phyloP scores from a whole-genome alignment of 176 grass and related monocot species.

The Tillandsia fasciculata region DNA sequence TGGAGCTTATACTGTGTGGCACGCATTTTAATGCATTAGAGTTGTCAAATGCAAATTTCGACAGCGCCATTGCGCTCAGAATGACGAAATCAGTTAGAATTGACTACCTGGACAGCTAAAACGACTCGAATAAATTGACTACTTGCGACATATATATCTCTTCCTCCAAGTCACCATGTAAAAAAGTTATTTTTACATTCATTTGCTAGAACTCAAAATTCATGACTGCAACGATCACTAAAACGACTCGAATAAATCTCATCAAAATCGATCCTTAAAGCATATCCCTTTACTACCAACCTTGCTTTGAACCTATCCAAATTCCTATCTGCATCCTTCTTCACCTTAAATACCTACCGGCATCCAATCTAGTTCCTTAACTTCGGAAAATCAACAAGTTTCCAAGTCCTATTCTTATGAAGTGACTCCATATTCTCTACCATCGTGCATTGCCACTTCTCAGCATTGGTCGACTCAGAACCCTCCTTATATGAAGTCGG shows the following conservation, averaged over 20 bases:
- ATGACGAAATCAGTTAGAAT: too few species aligned
- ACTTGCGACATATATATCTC: background rate
- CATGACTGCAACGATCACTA: background rate
- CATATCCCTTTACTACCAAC: background rate
- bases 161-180: background rate
- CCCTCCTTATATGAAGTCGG: too few species aligned
- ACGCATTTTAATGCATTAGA: too few species aligned
- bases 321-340: background rate
- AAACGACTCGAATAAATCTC: background rate
- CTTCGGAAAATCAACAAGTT: background rate
- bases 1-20: too few species aligned
- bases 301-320: background rate
- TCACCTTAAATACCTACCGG: background rate
- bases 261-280: background rate
- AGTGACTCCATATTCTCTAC: too few species aligned
- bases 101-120: too few species aligned
- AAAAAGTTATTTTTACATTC: background rate
- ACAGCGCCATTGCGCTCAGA: too few species aligned
- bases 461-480: too few species aligned
- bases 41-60: too few species aligned
- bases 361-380: background rate
- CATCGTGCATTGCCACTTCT: too few species aligned
- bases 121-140: too few species aligned
- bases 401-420: too few species aligned
- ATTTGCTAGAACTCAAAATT: background rate